phyloP scores from a whole-genome alignment of 352 stramenopile species.

The Phytophthora hybrid region DNA sequence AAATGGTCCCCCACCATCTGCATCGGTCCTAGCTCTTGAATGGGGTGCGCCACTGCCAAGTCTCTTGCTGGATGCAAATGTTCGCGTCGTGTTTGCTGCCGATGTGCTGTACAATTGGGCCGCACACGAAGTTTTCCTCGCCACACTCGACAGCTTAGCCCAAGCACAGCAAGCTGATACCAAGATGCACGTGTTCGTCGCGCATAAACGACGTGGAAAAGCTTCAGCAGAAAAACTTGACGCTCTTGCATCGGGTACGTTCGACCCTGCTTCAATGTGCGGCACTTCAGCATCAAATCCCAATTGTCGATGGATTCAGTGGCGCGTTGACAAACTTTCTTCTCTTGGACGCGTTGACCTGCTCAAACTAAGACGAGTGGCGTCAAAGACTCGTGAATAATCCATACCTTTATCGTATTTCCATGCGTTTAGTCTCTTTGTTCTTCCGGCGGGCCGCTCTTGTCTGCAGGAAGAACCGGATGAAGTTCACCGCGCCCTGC shows the following conservation, averaged over 20 bases:
- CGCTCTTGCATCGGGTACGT: constrained; percentile 22
- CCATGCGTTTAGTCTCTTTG: constrained; percentile 3
- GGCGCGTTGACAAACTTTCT: constrained; percentile 26
- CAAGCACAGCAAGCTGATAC: background rate
- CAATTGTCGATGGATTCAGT: constrained; percentile 38
- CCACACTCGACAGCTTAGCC: constrained; percentile 38
- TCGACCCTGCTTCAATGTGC: constrained; percentile 3
- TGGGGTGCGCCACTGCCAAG: constrained; percentile 43
- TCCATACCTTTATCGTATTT: background rate
- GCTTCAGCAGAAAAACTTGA: constrained; percentile 40
- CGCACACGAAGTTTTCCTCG: constrained; percentile 52
- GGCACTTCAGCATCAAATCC: background rate
- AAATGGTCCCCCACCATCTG: constrained; percentile 20
- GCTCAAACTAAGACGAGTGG: background rate
- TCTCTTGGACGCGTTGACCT: constrained; percentile 23
- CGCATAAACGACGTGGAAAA: constrained; percentile 62
- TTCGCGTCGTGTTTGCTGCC: constrained; percentile 51
- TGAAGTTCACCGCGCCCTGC: constrained; percentile 37
- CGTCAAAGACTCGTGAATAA: background rate
- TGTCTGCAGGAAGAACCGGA: constrained; percentile 39
- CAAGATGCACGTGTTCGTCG: constrained; percentile 42
- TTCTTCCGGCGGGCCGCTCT: constrained; percentile 21
- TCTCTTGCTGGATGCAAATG: background rate
- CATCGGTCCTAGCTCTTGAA: constrained; percentile 31
- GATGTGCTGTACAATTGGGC: constrained; percentile 78